Percentiles rank a stretch among this genome's conserved stretches.
Evolutionary conservation across 371 early-diverging fungal genomes (phyloP).

Genomic region (Mucor ambiguus): DNA sequence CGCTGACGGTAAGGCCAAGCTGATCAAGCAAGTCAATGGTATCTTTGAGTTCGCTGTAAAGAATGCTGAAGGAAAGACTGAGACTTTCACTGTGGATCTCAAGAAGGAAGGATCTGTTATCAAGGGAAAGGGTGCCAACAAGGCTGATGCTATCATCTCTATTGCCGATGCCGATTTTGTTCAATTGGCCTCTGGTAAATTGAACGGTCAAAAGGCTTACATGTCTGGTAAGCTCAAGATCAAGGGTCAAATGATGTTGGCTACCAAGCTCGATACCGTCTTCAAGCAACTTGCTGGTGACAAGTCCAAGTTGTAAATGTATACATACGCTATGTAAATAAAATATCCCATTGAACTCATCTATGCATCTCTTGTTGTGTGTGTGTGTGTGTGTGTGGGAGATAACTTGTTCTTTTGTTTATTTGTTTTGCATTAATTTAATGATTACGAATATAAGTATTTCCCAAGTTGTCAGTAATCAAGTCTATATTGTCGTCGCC

Average conservation of each 20-base stretch:
- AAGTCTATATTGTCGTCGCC: constrained; percentile 4
- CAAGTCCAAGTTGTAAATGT: constrained; percentile 57
- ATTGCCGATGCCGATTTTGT: constrained; percentile 84
- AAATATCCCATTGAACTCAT: neutral
- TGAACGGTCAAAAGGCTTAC: constrained; percentile 78
- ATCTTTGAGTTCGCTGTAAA: constrained; percentile 85
- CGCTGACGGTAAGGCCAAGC: constrained; percentile 37
- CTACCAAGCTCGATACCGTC: constrained; percentile 76
- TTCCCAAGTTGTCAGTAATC: constrained; percentile 22
- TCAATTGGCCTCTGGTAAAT: constrained; percentile 80
- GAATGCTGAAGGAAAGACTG: constrained; percentile 63
- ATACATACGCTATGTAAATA: neutral
- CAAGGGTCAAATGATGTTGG: constrained; percentile 90
- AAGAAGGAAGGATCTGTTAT: constrained; percentile 67
- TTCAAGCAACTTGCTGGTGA: constrained; percentile 49
- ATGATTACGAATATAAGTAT: constrained; percentile 17
- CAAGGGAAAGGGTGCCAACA: constrained; percentile 65
- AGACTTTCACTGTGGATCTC: constrained; percentile 77
- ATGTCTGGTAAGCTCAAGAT: constrained; percentile 85
- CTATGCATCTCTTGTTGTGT: neutral
- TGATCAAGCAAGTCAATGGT: constrained; percentile 71
- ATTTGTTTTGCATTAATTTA: constrained; percentile 7
- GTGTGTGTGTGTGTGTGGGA: neutral
- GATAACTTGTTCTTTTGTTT: neutral
- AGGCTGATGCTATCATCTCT: constrained; percentile 68